Percentiles rank a stretch among this genome's conserved stretches.
Evolutionary conservation across 257 asterid species (phyloP).

Genomic region (Thymus mandschuricus): DNA sequence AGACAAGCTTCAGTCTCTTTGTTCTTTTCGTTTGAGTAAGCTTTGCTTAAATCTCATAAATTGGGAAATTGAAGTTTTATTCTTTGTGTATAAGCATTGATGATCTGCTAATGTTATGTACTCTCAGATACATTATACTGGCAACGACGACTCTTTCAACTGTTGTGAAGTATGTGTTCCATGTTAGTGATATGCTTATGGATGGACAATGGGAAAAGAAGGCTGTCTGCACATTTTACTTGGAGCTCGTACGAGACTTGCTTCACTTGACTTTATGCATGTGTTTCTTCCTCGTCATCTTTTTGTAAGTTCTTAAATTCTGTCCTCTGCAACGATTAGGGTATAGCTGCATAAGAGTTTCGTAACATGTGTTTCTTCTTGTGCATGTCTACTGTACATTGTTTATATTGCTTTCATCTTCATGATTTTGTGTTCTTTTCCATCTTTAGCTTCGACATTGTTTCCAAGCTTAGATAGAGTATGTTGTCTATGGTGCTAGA

Average conservation of each 20-base stretch:
- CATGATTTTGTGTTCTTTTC: background rate
- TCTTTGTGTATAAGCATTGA: background rate
- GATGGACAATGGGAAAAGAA: conserved; percentile 97
- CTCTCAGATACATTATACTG: conserved; percentile 75
- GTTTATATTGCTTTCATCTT: conserved; percentile 14
- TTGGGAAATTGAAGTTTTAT: background rate
- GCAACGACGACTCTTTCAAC: conserved; percentile 82
- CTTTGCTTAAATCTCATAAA: conserved; percentile 27
- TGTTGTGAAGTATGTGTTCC: conserved; percentile 76
- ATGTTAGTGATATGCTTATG: conserved; percentile 86
- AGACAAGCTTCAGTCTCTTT: conserved; percentile 83
- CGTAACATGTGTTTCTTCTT: background rate
- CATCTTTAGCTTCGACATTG: background rate
- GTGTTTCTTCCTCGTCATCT: conserved; percentile 89
- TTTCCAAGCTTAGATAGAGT: conserved; percentile 4
- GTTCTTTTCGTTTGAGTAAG: conserved; percentile 91
- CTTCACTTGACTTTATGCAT: conserved; percentile 88
- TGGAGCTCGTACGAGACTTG: conserved; percentile 86
- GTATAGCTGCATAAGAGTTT: background rate
- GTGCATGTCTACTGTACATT: background rate
- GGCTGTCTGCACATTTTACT: conserved; percentile 87
- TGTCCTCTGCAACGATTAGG: background rate
- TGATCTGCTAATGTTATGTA: conserved; percentile 13
- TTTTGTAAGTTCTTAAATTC: conserved; percentile 58
- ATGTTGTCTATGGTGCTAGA: conserved; percentile 19